A percentile compares a stretch with the other conserved stretches of the same genome.
Conservation (phyloP, 2,329 filamentous ascomycete species). For the Aspergillus tanneri region DNA sequence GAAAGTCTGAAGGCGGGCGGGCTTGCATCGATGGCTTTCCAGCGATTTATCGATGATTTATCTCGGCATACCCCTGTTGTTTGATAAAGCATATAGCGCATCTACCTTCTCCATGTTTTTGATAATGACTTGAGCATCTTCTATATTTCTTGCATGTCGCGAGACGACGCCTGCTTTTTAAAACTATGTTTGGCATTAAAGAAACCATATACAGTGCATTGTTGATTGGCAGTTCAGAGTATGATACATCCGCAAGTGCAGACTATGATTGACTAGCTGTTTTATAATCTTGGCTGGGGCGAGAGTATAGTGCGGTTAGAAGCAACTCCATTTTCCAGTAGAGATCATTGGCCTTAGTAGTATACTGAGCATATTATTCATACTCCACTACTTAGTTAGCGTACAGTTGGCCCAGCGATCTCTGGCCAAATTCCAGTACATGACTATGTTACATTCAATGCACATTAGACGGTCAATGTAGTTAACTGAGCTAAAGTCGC, state of each 20-base stretch:
- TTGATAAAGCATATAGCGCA: conserved; percentile 40
- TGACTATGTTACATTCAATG: too few relatives aligned
- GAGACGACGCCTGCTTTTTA: conserved; percentile 21
- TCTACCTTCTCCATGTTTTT: conserved; percentile 21
- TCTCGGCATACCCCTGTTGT: conserved; percentile 28
- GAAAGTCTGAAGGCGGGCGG: conserved; percentile 32
- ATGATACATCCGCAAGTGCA: conserved; percentile 17
- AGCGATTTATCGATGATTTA: conserved; percentile 21
- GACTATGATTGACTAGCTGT: conserved; percentile 21
- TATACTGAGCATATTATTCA: too few relatives aligned
- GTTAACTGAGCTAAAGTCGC: background rate
- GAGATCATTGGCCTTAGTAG: background rate
- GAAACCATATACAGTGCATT: conserved; percentile 17
- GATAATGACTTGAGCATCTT: conserved; percentile 29
- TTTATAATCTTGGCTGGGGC: conserved; percentile 6
- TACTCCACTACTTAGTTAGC: too few relatives aligned
- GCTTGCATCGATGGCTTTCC: conserved; percentile 32
- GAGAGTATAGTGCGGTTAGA: conserved; percentile 4
- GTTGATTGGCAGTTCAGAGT: conserved; percentile 10
- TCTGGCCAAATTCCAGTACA: too few relatives aligned
- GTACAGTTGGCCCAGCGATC: too few relatives aligned
- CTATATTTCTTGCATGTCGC: conserved; percentile 27
- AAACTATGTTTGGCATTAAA: conserved; percentile 15
- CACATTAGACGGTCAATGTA: too few relatives aligned
- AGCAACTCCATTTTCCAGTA: background rate